A percentile compares a stretch with the other conserved stretches of the same genome.
These are phyloP conservation scores for Rhodotorula taiwanensis DNA, from an alignment of 768 basidiomycete species.

Conservation along the genomic window DNA sequence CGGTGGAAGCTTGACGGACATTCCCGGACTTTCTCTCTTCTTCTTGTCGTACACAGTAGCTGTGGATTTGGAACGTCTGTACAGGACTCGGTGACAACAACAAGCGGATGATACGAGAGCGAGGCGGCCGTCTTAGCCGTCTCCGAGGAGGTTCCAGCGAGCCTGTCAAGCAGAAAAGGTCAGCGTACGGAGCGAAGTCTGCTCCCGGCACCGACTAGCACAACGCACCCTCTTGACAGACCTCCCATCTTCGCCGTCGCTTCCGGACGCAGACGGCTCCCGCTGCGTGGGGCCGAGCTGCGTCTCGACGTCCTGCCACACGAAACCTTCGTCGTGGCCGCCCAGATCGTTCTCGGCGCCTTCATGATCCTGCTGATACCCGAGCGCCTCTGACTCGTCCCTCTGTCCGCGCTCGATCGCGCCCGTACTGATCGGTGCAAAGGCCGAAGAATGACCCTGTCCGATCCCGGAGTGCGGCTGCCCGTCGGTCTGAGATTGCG, in stretches of 20 bases:
- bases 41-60: too few relatives aligned
- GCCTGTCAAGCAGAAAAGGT: not conserved
- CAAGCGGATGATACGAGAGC: not conserved
- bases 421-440: too few relatives aligned
- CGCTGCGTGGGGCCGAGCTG: conserved; percentile 22
- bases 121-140: not conserved
- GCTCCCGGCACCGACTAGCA: not conserved
- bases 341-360: not conserved
- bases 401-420: too few relatives aligned
- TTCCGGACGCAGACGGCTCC: not conserved
- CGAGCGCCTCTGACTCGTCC: too few relatives aligned
- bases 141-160: conserved; percentile 28
- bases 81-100: not conserved
- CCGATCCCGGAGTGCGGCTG: too few relatives aligned
- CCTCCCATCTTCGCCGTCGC: not conserved
- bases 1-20: not conserved
- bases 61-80: too few relatives aligned
- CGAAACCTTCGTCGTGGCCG: not conserved
- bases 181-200: not conserved
- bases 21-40: too few relatives aligned
- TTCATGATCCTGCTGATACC: not conserved
- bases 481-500: too few relatives aligned
- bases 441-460: too few relatives aligned
- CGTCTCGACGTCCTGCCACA: not conserved
- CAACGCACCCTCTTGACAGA: conserved; percentile 9